Base-by-base conservation (phyloP, 768 basidiomycete genomes). In the Strobilomyces dryophilus region DNA sequence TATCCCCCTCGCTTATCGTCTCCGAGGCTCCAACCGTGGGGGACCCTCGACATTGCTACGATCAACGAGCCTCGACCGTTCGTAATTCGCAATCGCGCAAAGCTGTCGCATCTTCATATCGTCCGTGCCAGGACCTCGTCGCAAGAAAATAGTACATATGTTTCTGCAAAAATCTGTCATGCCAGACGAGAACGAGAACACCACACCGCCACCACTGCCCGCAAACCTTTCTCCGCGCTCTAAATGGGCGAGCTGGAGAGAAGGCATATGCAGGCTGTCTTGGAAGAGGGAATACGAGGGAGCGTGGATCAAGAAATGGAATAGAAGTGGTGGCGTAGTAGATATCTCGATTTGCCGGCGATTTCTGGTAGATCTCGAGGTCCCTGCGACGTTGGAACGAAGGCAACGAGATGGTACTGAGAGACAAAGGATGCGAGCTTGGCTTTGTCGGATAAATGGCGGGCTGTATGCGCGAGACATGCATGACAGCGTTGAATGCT, bases 161-260 rank as follows among this genome's bases (percentile, higher is more conserved):
- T 36, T 7, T 29, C 45, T 27, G 5, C 46, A 20, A 24, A 32
- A 15, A 34, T 11, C 10, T 4, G 1, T 5, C 10, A 3, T 2
- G 36, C 40, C 50, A 35, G 36, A 47, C 24, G 29, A 24, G 35
- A 29, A 9, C 2, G 20, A 29, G 27, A 51, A 51, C 29, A 10
- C 34, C 34, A 34, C 5, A 34, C 14, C 34, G 29, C 51, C 55
- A 47, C 51, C 55, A 47, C 48, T 27, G 41, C 60, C 47, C 4
- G 17, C 29, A 11, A 24, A 58, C 48, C 48, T 37, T 31, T 36
- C 55, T 58, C 59, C 37, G 60, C 51, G 51, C 60, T 60, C 55
- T 49, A 42, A 36, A 51, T 57, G 50, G 60, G 60, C 55, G 45
- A 45, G 21, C 59, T 58, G 37, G 60, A 58, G 60, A 61, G 12